Conservation (phyloP, 2,329 filamentous ascomycete genomes). For the Arachnopeziza araneosa region DNA sequence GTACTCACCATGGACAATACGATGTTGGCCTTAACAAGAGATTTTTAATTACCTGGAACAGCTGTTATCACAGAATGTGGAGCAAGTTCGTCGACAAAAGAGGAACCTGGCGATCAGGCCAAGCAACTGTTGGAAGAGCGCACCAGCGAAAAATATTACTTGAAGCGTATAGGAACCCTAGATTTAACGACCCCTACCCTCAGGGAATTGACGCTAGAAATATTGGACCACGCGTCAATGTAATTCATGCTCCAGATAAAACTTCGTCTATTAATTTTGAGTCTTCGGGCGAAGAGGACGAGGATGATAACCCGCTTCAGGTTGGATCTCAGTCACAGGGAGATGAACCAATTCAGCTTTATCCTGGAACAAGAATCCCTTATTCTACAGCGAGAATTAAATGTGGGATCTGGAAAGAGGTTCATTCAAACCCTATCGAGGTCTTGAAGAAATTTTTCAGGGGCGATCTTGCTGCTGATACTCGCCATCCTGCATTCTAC, state of each 20-base stretch:
- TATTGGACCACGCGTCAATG: conserved; percentile 10
- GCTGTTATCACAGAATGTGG: conserved; percentile 7
- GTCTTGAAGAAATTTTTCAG: conserved; percentile 10
- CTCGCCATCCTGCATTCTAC: too few species aligned
- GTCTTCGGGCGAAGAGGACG: background rate
- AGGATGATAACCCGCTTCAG: background rate
- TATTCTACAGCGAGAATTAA: conserved; percentile 5
- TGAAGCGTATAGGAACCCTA: conserved; percentile 1
- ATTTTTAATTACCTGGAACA: conserved; percentile 13
- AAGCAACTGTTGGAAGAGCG: conserved; percentile 1
- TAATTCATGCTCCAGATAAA: conserved; percentile 1
- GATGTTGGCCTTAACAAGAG: conserved; percentile 7
- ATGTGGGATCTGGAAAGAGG: background rate
- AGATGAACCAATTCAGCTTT: background rate
- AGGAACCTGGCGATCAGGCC: conserved; percentile 6
- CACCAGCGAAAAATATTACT: background rate
- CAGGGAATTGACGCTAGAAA: conserved; percentile 3
- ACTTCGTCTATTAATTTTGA: background rate
- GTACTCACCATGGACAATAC: background rate
- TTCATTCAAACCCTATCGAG: background rate
- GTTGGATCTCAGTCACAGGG: background rate
- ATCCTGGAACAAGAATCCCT: conserved; percentile 10
- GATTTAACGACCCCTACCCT: conserved; percentile 5
- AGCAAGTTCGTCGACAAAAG: background rate
- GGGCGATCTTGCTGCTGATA: background rate